Evolutionary conservation across 2,329 filamentous ascomycete species (phyloP).

Genomic region (Trichoderma sp.): DNA sequence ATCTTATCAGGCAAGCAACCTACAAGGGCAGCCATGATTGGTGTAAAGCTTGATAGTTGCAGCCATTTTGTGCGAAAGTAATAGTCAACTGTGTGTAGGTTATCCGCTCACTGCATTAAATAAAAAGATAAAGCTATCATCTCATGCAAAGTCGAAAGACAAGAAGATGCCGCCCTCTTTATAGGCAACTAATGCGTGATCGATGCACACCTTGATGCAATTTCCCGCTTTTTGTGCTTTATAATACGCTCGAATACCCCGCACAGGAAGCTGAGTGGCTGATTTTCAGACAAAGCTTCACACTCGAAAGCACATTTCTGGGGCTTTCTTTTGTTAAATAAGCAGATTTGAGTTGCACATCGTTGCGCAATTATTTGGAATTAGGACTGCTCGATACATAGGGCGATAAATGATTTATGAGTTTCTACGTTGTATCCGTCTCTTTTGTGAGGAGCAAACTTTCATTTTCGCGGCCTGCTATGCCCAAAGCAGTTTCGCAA

Average conservation of each 20-base stretch:
- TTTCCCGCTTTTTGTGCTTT: neutral
- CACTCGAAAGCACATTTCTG: neutral
- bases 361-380: neutral
- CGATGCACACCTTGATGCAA: slow-evolving; percentile 5
- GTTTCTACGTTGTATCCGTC: neutral
- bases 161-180: neutral
- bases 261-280: neutral
- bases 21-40: slow-evolving; percentile 67
- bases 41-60: slow-evolving; percentile 66
- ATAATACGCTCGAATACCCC: slow-evolving; percentile 14
- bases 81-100: neutral
- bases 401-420: neutral
- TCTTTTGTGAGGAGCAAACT: neutral
- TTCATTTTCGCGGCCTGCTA: neutral
- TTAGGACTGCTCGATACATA: neutral
- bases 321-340: neutral
- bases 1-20: slow-evolving; percentile 21
- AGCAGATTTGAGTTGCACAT: neutral
- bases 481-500: neutral
- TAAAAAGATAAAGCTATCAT: neutral
- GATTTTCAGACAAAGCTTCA: neutral
- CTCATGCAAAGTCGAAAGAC: neutral
- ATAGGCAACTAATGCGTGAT: slow-evolving; percentile 11
- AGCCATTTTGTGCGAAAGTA: neutral
- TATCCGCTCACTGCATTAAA: neutral